These are phyloP conservation scores for Sclerospora graminicola DNA, from an alignment of 352 stramenopile genomes.

Conservation along the genomic window DNA sequence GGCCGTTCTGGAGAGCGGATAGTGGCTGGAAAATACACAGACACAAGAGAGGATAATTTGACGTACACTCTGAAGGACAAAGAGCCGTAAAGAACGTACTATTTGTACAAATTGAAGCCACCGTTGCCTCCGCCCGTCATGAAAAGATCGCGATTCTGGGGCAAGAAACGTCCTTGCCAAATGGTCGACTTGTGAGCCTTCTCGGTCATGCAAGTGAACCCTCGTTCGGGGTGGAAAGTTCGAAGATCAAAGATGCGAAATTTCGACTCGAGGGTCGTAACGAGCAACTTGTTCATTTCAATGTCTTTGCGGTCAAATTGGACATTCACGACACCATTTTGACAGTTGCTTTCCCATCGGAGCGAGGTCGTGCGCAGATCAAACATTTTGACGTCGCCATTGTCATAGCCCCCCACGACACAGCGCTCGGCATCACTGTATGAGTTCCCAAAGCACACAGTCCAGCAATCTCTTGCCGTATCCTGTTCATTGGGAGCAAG, in stretches of 20 bases:
- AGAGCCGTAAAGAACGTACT: conserved; percentile 52
- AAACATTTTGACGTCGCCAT: conserved; percentile 96
- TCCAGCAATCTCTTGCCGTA: conserved; percentile 90
- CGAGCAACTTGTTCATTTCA: too few relatives aligned
- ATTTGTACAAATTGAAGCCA: conserved; percentile 96
- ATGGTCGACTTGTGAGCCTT: conserved; percentile 93
- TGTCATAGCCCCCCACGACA: conserved; percentile 92
- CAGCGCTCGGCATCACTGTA: conserved; percentile 91
- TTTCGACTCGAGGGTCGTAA: too few relatives aligned
- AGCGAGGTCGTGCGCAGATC: conserved; percentile 90
- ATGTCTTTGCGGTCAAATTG: conserved; percentile 61
- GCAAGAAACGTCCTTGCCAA: conserved; percentile 90
- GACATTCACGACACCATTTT: conserved; percentile 93
- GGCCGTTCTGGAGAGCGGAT: conserved; percentile 63
- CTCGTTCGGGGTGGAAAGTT: too few relatives aligned
- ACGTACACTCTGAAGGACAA: neutral
- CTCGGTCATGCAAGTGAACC: conserved; percentile 16
- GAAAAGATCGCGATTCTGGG: conserved; percentile 94
- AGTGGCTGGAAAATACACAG: conserved; percentile 36
- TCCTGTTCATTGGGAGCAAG: conserved; percentile 83
- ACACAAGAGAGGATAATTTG: conserved; percentile 4
- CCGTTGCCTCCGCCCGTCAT: conserved; percentile 94
- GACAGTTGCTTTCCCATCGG: conserved; percentile 93
- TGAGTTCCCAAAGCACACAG: conserved; percentile 92
- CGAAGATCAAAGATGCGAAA: too few relatives aligned